A percentile compares a stretch with the other conserved stretches of the same genome.
Evolutionary conservation across 1,139 yeast species (phyloP).

Genomic region (Lodderomyces metapsilosis): DNA sequence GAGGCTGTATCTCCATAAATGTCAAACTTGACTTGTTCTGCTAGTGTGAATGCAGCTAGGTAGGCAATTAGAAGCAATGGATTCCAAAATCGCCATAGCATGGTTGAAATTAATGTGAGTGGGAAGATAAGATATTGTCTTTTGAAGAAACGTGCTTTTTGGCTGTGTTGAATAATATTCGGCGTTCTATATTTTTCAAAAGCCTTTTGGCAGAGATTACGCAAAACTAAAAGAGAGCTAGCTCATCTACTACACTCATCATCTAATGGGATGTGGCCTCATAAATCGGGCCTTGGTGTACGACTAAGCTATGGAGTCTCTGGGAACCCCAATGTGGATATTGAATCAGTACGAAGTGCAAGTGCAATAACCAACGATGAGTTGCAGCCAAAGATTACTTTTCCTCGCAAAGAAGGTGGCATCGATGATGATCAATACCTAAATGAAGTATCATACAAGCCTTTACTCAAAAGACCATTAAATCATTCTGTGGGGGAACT

Average conservation of each 20-base stretch:
- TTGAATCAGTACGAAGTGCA: background rate
- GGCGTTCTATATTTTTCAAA: background rate
- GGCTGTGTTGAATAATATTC: too few relatives aligned
- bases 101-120: too few relatives aligned
- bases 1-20: background rate
- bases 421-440: background rate
- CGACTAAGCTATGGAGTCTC: constrained; percentile 39
- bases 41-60: constrained; percentile 4
- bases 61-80: background rate
- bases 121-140: background rate
- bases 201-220: too few relatives aligned
- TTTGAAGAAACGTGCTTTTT: background rate
- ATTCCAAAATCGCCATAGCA: constrained; percentile 7
- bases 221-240: background rate
- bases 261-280: constrained; percentile 37
- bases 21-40: constrained; percentile 8
- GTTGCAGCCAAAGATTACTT: background rate
- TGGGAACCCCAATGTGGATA: constrained; percentile 23
- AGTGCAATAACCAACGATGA: background rate
- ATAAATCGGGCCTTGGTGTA: constrained; percentile 38
- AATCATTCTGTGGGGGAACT: background rate
- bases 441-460: background rate
- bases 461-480: background rate
- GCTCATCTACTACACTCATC: background rate
- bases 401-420: background rate